A percentile compares a stretch with the other conserved stretches of the same genome.
Conservation (phyloP, 2,329 filamentous ascomycete species). For the Cordyceps sp. region DNA sequence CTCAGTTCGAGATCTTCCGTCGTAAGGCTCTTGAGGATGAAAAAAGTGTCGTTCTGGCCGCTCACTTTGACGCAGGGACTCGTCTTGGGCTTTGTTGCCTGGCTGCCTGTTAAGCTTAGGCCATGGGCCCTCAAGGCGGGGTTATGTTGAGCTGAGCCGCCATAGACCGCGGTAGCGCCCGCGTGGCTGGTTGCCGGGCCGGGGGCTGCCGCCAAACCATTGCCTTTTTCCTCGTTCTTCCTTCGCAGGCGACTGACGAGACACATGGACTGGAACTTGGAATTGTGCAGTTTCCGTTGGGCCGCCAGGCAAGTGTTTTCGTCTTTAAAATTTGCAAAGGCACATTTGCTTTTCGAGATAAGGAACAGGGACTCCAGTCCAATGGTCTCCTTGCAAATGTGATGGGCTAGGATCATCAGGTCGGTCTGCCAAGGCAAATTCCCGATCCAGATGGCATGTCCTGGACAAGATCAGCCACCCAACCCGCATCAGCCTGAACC, state of each 20-base stretch:
- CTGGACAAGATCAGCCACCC: slow-evolving; percentile 19
- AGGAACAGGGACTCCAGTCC: slow-evolving; percentile 81
- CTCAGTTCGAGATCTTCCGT: slow-evolving; percentile 80
- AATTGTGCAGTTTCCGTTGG: slow-evolving; percentile 77
- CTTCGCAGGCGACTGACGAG: slow-evolving; percentile 71
- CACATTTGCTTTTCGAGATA: slow-evolving; percentile 94
- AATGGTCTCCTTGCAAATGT: slow-evolving; percentile 66
- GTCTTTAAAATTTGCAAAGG: slow-evolving; percentile 87
- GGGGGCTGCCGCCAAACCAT: slow-evolving; percentile 33
- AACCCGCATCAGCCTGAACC: too few relatives aligned
- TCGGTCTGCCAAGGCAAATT: slow-evolving; percentile 76
- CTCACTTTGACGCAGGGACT: not conserved
- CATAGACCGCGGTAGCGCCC: slow-evolving; percentile 3
- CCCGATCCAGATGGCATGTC: slow-evolving; percentile 89
- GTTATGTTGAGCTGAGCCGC: slow-evolving; percentile 4
- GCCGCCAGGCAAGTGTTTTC: slow-evolving; percentile 60
- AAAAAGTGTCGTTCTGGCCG: slow-evolving; percentile 34
- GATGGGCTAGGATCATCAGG: slow-evolving; percentile 71
- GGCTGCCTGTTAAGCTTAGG: slow-evolving; percentile 1
- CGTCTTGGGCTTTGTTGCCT: not conserved
- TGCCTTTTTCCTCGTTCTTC: slow-evolving; percentile 27
- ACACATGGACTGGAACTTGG: slow-evolving; percentile 69
- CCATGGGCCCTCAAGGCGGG: not conserved
- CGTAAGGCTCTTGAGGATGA: slow-evolving; percentile 85
- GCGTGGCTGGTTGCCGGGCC: slow-evolving; percentile 30